Percentiles rank a stretch among this genome's conserved stretches.
phyloP scores from a whole-genome alignment of 352 stramenopile species.

The Phytophthora nicotianae region DNA sequence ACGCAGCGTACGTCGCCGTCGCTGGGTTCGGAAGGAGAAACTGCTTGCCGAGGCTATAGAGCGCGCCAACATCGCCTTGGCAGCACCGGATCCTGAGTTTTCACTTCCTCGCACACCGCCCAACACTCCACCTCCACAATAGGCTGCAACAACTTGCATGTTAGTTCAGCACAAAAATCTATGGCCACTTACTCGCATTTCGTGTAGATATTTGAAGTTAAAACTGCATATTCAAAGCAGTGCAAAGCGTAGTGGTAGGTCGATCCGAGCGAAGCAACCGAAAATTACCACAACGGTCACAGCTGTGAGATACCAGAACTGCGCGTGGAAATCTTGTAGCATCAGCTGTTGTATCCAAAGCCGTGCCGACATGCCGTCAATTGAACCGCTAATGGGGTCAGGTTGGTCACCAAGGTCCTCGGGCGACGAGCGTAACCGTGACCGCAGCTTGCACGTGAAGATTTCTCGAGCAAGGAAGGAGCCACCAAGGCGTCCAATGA shows the following conservation, averaged over 20 bases:
- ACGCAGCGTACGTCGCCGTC: slow-evolving; percentile 74
- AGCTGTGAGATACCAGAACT: slow-evolving; percentile 88
- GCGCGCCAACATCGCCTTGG: slow-evolving; percentile 35
- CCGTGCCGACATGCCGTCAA: slow-evolving; percentile 71
- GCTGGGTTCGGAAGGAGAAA: slow-evolving; percentile 82
- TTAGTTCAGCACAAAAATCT: slow-evolving; percentile 24
- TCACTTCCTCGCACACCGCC: slow-evolving; percentile 3
- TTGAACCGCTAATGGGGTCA: slow-evolving; percentile 38
- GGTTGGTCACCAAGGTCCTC: slow-evolving; percentile 28
- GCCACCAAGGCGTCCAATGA: slow-evolving; percentile 70
- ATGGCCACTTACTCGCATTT: slow-evolving; percentile 20
- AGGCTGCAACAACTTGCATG: slow-evolving; percentile 34
- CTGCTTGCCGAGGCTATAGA: slow-evolving; percentile 54
- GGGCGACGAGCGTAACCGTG: slow-evolving; percentile 45
- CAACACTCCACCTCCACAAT: slow-evolving; percentile 19
- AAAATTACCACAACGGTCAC: slow-evolving; percentile 87
- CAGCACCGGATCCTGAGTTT: slow-evolving; percentile 19
- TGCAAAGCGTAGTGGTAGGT: slow-evolving; percentile 76
- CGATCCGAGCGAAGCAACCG: slow-evolving; percentile 81
- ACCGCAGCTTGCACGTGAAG: slow-evolving; percentile 83
- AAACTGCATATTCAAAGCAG: slow-evolving; percentile 40
- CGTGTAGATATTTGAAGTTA: slow-evolving; percentile 14
- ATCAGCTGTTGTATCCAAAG: slow-evolving; percentile 88
- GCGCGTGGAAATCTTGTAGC: slow-evolving; percentile 83
- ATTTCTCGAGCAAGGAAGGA: slow-evolving; percentile 83